phyloP scores from a whole-genome alignment of 2,329 filamentous ascomycete species.

The Pezicula radicicola region DNA sequence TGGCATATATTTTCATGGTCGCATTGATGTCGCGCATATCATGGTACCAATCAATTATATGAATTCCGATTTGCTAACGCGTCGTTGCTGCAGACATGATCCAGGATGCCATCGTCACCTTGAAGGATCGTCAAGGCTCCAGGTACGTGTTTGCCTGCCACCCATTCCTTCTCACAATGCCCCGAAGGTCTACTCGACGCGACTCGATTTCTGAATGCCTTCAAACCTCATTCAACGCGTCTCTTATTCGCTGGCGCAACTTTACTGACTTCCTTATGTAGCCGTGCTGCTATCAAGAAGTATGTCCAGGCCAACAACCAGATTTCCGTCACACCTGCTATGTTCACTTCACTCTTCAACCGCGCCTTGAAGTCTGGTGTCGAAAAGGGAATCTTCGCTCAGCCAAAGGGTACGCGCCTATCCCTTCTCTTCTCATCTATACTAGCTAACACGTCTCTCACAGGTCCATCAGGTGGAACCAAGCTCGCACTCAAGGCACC shows the following conservation, averaged over 20 bases:
- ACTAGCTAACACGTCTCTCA: conserved; percentile 19
- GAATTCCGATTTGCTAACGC: conserved; percentile 16
- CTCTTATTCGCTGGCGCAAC: conserved; percentile 7
- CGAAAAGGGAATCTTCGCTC: conserved; percentile 65
- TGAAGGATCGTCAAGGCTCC: conserved; percentile 31
- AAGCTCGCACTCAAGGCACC: conserved; percentile 65
- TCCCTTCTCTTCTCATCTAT: conserved; percentile 1
- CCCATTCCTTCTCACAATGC: neutral
- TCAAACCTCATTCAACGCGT: conserved; percentile 18
- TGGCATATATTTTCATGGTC: conserved; percentile 38
- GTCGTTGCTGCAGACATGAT: conserved; percentile 25
- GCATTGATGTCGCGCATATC: conserved; percentile 50
- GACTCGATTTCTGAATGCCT: too few species aligned
- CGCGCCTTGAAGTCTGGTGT: conserved; percentile 64
- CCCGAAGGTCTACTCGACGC: too few species aligned
- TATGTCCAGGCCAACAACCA: conserved; percentile 72
- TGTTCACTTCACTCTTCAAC: conserved; percentile 69
- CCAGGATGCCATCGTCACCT: conserved; percentile 27
- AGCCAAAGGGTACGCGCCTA: conserved; percentile 64
- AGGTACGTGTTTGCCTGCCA: conserved; percentile 20
- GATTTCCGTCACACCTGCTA: conserved; percentile 50
- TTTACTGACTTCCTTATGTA: conserved; percentile 18
- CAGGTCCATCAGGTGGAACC: conserved; percentile 67
- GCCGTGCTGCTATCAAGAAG: conserved; percentile 70
- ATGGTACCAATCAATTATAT: conserved; percentile 24